These are phyloP conservation scores for Globisporangium okanoganense DNA, from an alignment of 352 stramenopile genomes.

Conservation along the genomic window DNA sequence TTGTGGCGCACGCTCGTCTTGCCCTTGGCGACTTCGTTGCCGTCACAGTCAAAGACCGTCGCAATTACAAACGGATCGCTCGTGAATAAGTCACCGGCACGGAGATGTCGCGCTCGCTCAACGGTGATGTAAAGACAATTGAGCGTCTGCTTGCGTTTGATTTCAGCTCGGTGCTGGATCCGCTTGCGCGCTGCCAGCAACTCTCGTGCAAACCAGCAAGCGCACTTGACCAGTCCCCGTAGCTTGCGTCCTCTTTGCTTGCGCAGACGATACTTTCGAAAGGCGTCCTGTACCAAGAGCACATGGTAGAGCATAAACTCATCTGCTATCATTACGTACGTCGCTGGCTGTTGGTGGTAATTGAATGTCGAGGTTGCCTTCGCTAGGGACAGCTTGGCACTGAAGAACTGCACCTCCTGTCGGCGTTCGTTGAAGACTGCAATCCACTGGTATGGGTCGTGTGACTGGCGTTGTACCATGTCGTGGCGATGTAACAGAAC, in stretches of 20 bases:
- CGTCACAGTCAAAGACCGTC: conserved; percentile 21
- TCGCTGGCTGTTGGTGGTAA: conserved; percentile 19
- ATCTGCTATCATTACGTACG: conserved; percentile 56
- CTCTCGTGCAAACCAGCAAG: conserved; percentile 22
- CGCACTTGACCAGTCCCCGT: conserved; percentile 31
- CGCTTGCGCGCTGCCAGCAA: conserved; percentile 23
- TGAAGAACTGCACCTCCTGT: conserved; percentile 60
- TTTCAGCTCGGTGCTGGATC: conserved; percentile 22
- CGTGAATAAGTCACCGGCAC: conserved; percentile 44
- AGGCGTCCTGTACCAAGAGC: conserved; percentile 64
- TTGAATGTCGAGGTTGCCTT: conserved; percentile 4
- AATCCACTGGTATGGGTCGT: conserved; percentile 46
- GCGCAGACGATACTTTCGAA: conserved; percentile 27
- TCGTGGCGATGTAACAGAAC: conserved; percentile 18
- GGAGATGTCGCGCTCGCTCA: conserved; percentile 42
- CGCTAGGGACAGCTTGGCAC: conserved; percentile 12
- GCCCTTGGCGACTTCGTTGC: conserved; percentile 30
- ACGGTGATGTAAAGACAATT: conserved; percentile 64
- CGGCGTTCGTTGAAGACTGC: conserved; percentile 53
- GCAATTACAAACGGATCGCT: conserved; percentile 64
- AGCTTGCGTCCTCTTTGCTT: conserved; percentile 21
- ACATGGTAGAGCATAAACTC: conserved; percentile 60
- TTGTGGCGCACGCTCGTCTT: conserved; percentile 48
- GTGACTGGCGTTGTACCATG: conserved; percentile 16
- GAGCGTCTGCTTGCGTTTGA: conserved; percentile 26